Evolutionary conservation across 768 basidiomycete genomes (phyloP).

Genomic region (Phallus indusiatus): DNA sequence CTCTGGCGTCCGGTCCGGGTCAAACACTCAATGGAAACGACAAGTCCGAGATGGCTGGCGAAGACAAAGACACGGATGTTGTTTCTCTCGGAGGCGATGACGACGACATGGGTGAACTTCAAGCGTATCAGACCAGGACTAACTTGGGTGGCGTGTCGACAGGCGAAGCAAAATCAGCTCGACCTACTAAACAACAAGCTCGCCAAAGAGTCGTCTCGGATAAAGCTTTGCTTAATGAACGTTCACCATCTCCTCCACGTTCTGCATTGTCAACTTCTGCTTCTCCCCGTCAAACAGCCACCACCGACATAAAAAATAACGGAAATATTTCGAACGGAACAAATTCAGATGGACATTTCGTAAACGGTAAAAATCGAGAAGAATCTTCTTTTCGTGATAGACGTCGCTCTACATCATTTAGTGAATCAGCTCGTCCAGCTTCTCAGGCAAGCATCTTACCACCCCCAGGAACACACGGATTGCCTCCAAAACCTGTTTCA

Average conservation of each 20-base stretch:
- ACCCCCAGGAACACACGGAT: slow-evolving; percentile 2
- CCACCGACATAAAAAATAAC: neutral
- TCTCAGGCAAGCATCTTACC: neutral
- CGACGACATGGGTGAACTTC: slow-evolving; percentile 54
- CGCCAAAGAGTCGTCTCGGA: neutral
- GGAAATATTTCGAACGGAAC: neutral
- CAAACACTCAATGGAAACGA: neutral
- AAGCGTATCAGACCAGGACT: slow-evolving; percentile 32
- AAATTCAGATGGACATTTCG: neutral
- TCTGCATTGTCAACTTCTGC: neutral
- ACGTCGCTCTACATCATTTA: neutral
- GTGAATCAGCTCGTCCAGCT: neutral
- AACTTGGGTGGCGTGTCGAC: slow-evolving; percentile 14
- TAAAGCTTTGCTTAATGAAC: neutral
- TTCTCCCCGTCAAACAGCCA: neutral
- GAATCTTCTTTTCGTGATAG: neutral
- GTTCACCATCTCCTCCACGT: neutral
- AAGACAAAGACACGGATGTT: slow-evolving; percentile 29
- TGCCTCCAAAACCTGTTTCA: slow-evolving; percentile 7
- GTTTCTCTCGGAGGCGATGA: slow-evolving; percentile 64
- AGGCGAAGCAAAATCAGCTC: neutral
- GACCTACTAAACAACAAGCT: neutral
- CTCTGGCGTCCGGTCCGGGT: neutral
- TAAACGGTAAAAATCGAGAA: neutral
- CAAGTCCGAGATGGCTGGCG: slow-evolving; percentile 27